Percentiles rank a stretch among this genome's conserved stretches.
Conservation (phyloP, 2,329 filamentous ascomycete genomes). For the Balansia obtecta region DNA sequence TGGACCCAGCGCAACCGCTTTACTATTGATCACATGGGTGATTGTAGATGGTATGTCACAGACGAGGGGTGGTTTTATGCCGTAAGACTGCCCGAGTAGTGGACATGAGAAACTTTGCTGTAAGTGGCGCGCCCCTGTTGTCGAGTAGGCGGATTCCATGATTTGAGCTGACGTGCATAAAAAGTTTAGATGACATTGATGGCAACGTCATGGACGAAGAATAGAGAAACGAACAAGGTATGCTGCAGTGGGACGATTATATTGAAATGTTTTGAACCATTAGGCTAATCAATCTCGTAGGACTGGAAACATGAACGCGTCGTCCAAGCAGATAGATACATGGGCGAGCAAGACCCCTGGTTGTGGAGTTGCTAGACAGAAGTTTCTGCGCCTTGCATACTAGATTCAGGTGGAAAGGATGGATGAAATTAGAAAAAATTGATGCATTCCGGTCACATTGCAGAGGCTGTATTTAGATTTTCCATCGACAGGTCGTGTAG, state of each 20-base stretch:
- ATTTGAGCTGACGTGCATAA: neutral
- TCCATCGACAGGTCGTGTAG: too few species aligned
- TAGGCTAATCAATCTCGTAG: too few species aligned
- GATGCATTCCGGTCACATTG: too few species aligned
- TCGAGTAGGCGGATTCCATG: neutral
- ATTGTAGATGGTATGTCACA: constrained; percentile 46
- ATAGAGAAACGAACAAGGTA: neutral
- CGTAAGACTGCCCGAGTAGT: constrained; percentile 33
- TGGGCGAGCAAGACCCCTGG: neutral
- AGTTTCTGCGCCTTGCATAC: neutral
- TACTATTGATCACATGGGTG: constrained; percentile 45
- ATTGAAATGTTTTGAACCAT: too few species aligned
- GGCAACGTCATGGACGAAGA: neutral
- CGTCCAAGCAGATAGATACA: neutral
- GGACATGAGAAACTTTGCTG: neutral
- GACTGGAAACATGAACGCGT: neutral
- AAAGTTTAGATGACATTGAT: neutral
- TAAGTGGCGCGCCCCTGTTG: neutral
- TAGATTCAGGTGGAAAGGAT: too few species aligned
- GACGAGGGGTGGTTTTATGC: constrained; percentile 49
- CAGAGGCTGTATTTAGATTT: too few species aligned
- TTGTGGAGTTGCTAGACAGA: neutral
- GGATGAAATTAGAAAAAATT: too few species aligned
- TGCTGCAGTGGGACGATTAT: neutral
- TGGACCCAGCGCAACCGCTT: constrained; percentile 47